These are phyloP conservation scores for Nannochloropsis oceanica DNA, from an alignment of 108 stramenopile genomes.

Conservation along the genomic window DNA sequence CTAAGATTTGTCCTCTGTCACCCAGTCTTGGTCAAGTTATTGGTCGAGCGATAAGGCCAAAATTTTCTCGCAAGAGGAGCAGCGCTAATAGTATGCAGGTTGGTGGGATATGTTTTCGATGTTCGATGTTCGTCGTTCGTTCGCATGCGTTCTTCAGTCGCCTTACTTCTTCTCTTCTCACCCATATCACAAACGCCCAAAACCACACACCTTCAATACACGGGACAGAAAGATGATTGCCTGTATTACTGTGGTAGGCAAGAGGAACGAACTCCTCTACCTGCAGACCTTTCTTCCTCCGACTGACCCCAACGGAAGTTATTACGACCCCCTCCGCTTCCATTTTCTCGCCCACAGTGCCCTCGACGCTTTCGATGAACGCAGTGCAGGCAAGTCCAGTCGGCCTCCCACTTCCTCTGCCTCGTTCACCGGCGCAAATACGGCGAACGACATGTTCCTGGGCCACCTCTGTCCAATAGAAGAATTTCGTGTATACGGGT, in stretches of 20 bases:
- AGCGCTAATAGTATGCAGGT: no score
- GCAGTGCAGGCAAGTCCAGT: neutral
- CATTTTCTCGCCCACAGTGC: neutral
- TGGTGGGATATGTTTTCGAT: no score
- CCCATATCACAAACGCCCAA: no score
- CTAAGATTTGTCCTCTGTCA: no score
- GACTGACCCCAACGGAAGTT: neutral
- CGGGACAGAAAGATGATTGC: neutral
- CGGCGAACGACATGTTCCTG: slow-evolving; percentile 22
- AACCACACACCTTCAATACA: no score
- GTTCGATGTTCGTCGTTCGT: no score
- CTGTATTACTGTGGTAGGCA: neutral
- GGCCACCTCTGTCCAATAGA: slow-evolving; percentile 32
- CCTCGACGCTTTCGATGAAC: neutral
- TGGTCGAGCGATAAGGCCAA: no score
- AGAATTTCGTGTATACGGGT: slow-evolving; percentile 27
- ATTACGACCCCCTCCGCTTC: neutral
- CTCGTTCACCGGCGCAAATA: neutral
- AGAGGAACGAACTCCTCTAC: neutral
- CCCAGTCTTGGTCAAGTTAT: no score
- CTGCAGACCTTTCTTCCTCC: neutral
- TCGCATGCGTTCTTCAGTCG: no score
- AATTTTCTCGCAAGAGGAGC: no score
- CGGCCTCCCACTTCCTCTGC: neutral
- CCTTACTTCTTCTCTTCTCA: no score